Evolutionary conservation across 2,329 filamentous ascomycete species (phyloP), one percentile per base, ranked within the genome.

Genomic region (Fusarium kyushuense): DNA sequence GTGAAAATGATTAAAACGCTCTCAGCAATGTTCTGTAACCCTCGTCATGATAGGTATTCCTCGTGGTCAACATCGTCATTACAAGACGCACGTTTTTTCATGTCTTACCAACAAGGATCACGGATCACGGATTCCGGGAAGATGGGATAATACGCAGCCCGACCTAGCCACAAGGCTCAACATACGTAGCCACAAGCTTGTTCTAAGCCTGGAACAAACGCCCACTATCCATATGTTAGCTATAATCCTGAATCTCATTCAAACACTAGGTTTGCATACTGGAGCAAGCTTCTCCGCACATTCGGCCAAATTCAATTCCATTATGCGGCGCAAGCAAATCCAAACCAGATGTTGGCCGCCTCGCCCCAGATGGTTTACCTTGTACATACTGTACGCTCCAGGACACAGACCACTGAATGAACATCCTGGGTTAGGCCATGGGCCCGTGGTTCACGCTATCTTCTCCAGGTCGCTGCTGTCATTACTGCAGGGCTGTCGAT

Each of bases 211-310:
- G 23, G 35, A 43, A 45, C 40, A 40, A 46, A 49, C 52, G 49
- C 58, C 58, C 54, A 49, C 32, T 36, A 38, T 19, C 35, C 35
- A n/a, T 38, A 53, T 45, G 43, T 62, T 43, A 69, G 33, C 45
- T 45, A 45, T 51, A 59, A 49, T 53, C 67, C 66, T 70, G 54
- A 69, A 70, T 64, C 62, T 64, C 63, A 36, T 55, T 67, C 67
- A 55, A 63, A 63, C 62, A 70, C 63, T 48, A 69, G 62, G 54
- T 66, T 45, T 70, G 66, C 46, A 49, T 55, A 21, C 56, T 54
- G 53, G 64, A 70, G 66, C 62, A 63, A 67, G 68, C 68, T 63
- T 70, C 71, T 71, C 71, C 70, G 71, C 63, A 74, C 43, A 54
- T 64, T 69, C 54, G 58, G 67, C 54, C 67, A 66, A 69, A 68